Conservation (phyloP, 306 rosid species). For the Ormosia emarginata region DNA sequence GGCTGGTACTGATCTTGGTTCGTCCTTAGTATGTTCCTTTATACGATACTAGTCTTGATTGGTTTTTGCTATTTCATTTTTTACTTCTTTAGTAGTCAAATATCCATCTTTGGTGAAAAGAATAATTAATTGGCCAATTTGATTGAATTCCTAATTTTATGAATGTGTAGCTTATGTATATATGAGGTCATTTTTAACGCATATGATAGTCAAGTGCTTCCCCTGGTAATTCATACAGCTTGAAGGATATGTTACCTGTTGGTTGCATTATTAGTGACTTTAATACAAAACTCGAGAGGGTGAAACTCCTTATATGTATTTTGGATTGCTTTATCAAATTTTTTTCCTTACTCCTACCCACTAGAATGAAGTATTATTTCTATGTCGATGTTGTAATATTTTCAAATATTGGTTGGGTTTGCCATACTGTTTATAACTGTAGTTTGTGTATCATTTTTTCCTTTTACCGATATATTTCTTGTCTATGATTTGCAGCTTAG, state of each 20-base stretch:
- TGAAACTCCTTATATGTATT: neutral
- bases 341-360: neutral
- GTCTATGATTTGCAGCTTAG: conserved; percentile 55
- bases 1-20: neutral
- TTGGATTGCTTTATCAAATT: neutral
- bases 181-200: neutral
- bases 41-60: neutral
- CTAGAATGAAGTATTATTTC: neutral
- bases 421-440: neutral
- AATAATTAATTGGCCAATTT: neutral
- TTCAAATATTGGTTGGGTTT: neutral
- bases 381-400: neutral
- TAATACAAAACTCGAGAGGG: neutral
- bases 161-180: neutral
- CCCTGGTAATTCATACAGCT: neutral
- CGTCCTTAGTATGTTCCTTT: neutral
- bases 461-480: neutral
- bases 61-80: neutral
- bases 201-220: neutral
- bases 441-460: neutral
- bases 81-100: neutral
- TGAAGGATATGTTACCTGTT: neutral
- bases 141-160: conserved; percentile 6
- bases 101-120: neutral
- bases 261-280: neutral